Conservation (phyloP, 2,329 filamentous ascomycete species). For the Cercospora janseana region DNA sequence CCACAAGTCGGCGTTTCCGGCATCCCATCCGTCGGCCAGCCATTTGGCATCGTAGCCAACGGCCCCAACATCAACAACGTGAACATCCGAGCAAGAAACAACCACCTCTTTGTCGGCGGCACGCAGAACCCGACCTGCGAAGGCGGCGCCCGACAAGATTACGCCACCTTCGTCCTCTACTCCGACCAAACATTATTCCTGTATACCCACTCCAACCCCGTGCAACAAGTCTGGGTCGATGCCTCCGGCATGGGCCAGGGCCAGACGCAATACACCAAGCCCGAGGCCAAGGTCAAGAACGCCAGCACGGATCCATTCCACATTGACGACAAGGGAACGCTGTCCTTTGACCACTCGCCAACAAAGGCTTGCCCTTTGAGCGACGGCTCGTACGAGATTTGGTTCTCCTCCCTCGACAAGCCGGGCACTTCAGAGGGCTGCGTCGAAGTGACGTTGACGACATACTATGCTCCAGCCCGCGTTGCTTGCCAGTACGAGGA, state of each 20-base stretch:
- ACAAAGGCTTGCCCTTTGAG: conserved; percentile 18
- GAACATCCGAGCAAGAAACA: conserved; percentile 20
- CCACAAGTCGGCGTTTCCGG: neutral
- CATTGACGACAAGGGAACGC: conserved; percentile 12
- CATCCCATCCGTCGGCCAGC: neutral
- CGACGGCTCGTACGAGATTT: conserved; percentile 9
- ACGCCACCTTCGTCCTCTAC: conserved; percentile 16
- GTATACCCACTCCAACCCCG: conserved; percentile 12
- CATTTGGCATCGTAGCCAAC: neutral
- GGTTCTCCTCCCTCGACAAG: conserved; percentile 15
- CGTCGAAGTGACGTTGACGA: conserved; percentile 10
- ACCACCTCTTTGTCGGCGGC: conserved; percentile 23
- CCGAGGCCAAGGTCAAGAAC: conserved; percentile 5
- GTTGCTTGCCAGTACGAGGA: conserved; percentile 16
- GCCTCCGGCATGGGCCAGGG: conserved; percentile 18
- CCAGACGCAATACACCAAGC: conserved; percentile 17
- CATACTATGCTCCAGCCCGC: conserved; percentile 12
- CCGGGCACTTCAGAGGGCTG: conserved; percentile 17
- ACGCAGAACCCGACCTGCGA: conserved; percentile 19
- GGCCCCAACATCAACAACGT: conserved; percentile 5
- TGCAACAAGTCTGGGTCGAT: conserved; percentile 21
- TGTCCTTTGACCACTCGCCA: conserved; percentile 16
- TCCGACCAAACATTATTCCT: conserved; percentile 4
- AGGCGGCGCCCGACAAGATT: neutral
- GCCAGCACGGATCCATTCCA: conserved; percentile 11